Base-by-base conservation (phyloP, 164 flowering plant genomes). In the Protea cynaroides region DNA sequence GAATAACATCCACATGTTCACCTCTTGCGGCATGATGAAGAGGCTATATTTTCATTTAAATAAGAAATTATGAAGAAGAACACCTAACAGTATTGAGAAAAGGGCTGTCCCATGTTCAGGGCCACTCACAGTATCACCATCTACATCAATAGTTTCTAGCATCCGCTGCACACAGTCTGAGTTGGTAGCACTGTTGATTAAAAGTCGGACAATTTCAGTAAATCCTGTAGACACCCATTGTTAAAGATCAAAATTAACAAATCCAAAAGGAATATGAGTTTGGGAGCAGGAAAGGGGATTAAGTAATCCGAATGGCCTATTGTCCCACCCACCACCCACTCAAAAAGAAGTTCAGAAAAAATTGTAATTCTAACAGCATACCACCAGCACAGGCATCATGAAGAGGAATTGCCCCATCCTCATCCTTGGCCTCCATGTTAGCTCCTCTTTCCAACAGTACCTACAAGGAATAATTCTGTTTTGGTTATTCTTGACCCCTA, bases 381-480 rank as follows among this genome's bases (percentile, higher is more conserved):
- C 98, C 97, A 56, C 96, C 91, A 8, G 96, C 96, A 80, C 91
- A 86, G 71, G 97, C 97, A 87, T 93, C 98, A 73, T 93, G 98
- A 59, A 93, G 71, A 62, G 98, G 97, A 74, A 90, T 73, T 25
- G 94, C 97, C n/a, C 96, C 98, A 68, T 93, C 96, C 78, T 88
- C 92, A 76, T 93, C 98, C 78, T 80, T 82, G 43, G 72, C 74
- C 73, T 86, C 96, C 82, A 89, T 52, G 66, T 59, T 66, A 63
- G 96, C 97, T 58, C 98, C 92, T 69, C 95, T 86, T 73, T 89
- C 91, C 78, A 90, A 71, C 21, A 93, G 83, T 59, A 90, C n/a
- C n/a, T n/a, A n/a, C n/a, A n/a, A n/a, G n/a, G n/a, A n/a, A n/a
- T n/a, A n/a, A n/a, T n/a, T n/a, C n/a, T n/a, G n/a, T n/a, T n/a